Percentiles rank a stretch among this genome's conserved stretches.
phyloP scores from a whole-genome alignment of 2,329 filamentous ascomycete species.

The Ophiostoma novo-ulmi region DNA sequence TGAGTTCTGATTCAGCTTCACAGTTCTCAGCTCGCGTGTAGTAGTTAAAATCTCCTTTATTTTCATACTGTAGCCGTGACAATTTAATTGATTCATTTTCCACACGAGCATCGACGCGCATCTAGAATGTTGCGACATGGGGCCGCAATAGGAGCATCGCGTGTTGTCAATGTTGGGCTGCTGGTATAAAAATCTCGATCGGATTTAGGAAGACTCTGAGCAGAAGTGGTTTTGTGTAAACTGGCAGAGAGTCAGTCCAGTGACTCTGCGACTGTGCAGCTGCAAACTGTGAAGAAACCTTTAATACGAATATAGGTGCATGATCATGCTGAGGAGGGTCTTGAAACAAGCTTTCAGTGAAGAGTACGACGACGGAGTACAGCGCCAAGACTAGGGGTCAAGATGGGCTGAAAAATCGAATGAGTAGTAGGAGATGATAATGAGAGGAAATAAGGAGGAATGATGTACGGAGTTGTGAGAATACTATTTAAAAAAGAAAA shows the following conservation, averaged over 20 bases:
- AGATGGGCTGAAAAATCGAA: conserved; percentile 1
- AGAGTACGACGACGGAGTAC: neutral
- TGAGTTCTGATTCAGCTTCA: neutral
- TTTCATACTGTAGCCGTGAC: neutral
- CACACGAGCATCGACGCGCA: neutral
- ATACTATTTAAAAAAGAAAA: neutral
- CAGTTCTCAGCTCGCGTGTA: neutral
- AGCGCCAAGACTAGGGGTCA: neutral
- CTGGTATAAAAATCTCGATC: neutral
- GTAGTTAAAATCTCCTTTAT: neutral
- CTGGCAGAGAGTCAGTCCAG: neutral
- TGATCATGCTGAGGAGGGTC: neutral
- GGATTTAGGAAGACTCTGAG: neutral
- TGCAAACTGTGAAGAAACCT: neutral
- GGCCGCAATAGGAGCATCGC: neutral
- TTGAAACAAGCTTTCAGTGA: neutral
- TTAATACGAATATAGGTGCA: neutral
- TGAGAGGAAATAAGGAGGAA: too few relatives aligned
- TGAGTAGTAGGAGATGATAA: neutral
- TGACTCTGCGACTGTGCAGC: neutral
- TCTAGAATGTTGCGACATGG: neutral
- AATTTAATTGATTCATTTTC: neutral
- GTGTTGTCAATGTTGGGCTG: neutral
- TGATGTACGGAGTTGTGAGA: too few relatives aligned
- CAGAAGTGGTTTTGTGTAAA: too few relatives aligned